Conservation (phyloP, 768 basidiomycete genomes). For the Lyophyllum semitale region DNA sequence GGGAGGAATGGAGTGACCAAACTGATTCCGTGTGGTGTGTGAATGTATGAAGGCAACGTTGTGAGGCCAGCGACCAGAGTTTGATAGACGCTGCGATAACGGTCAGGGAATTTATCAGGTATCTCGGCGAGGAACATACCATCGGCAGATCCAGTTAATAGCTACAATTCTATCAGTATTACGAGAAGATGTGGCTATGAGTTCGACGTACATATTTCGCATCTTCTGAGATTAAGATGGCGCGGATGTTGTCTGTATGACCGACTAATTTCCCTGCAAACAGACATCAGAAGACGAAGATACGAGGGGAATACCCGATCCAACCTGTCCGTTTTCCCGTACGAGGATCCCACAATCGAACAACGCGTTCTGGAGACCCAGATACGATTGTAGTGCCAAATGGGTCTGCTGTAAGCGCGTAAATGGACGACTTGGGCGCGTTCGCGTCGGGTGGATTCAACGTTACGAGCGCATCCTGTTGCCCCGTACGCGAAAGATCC, state of each 20-base stretch:
- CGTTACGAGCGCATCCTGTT: slow-evolving; percentile 56
- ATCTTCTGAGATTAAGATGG: slow-evolving; percentile 88
- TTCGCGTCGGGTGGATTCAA: slow-evolving; percentile 68
- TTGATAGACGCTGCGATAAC: slow-evolving; percentile 68
- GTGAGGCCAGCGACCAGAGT: slow-evolving; percentile 89
- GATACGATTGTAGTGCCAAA: slow-evolving; percentile 82
- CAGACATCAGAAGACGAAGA: neutral
- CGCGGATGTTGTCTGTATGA: slow-evolving; percentile 95
- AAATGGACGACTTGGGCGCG: slow-evolving; percentile 70
- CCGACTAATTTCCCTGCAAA: slow-evolving; percentile 80
- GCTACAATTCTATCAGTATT: slow-evolving; percentile 35
- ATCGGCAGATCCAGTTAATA: slow-evolving; percentile 86
- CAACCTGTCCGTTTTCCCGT: slow-evolving; percentile 68
- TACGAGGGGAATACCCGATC: neutral
- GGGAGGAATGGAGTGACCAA: slow-evolving; percentile 89
- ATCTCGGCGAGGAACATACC: slow-evolving; percentile 29
- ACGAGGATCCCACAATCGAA: slow-evolving; percentile 93
- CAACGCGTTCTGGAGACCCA: slow-evolving; percentile 88
- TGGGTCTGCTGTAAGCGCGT: slow-evolving; percentile 79
- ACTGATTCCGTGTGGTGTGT: slow-evolving; percentile 93
- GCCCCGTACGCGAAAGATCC: slow-evolving; percentile 63
- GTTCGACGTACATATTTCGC: slow-evolving; percentile 74
- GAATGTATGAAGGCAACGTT: slow-evolving; percentile 94
- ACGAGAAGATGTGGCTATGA: neutral
- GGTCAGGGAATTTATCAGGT: slow-evolving; percentile 5